Base-by-base conservation (phyloP, 495 filamentous ascomycete species). In the Trichoderma gamsii region DNA sequence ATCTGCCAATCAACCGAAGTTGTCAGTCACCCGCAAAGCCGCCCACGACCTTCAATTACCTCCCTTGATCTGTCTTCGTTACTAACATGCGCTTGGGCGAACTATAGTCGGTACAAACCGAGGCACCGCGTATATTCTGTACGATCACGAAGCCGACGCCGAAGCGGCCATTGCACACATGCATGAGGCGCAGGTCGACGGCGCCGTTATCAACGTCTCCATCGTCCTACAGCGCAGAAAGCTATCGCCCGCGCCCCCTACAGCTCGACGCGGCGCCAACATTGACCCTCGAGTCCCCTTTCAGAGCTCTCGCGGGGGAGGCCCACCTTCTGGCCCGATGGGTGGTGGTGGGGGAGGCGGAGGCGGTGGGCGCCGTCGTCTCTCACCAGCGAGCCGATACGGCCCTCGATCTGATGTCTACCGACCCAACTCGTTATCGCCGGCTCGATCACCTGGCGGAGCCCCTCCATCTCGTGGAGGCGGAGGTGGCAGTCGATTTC, bases 131-230 rank as follows among this genome's bases (percentile, higher is more conserved):
- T 99, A 97, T 76, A 93, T 99, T 65, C 79, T 97, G 38, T 99
- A 92, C 77, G 78, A 86, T 59, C 82, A 88, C 65, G 86, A 92
- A 46, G 82, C 87, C 59, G 89, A 92, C 71, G 96, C 95, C 44
- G 92, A 97, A 73, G 82, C 87, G 21, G 95, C 95, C 29, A 96
- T 99, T 71, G 87, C 93, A 61, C 90, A 97, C 74, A 98, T 99
- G 96, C 96, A 99, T 76, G 95, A 99, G 82, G 92, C 92, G 16
- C 92, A 97, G 71, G 80, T 99, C 56, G 95, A 99, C 79, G 96
- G 95, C 49, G 85, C 90, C 18, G 78, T 88, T 23, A 88, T 99
- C 76, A 90, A 89, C 71, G 95, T 99, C 32, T 97, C 93, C 66
- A 96, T 98, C 71, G 93, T 98, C 29, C 81, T 97, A 29, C 94